Base-by-base conservation (phyloP, 2,329 filamentous ascomycete species). In the Eutypa lata region DNA sequence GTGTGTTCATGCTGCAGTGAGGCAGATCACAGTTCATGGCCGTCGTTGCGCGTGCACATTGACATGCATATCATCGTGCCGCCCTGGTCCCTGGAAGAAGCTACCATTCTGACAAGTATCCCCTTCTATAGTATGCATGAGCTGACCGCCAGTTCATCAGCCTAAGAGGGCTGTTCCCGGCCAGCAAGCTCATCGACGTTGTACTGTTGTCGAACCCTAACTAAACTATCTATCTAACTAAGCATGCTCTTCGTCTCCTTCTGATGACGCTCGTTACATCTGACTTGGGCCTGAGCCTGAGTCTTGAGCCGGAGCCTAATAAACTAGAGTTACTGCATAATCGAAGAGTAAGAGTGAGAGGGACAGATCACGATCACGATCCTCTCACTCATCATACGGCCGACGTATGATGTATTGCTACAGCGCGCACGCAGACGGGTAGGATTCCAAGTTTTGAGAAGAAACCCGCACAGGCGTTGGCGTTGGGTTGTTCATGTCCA, bases 71-170 rank as follows among this genome's bases (percentile, higher is more conserved):
- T 57, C 58, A 59, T 55, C 59, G 57, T 58, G 58, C 60, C 61
- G 62, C 61, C 64, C 64, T 61, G 54, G 59, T 59, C 58, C 52
- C 48, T 60, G 55, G 56, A 57, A 55, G 45, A n/a, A 60, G 40
- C 50, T 57, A 58, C 60, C 50, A 49, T 46, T 56, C 55, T 48
- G 48, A 28, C 51, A 47, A 55, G 53, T 53, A 53, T 60, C 55
- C 57, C 57, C 50, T 57, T 52, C 56, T 57, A 59, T 57, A 58
- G 60, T 57, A 57, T 67, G 67, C 65, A 68, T 66, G 53, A 67
- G 63, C 67, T 78, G 75, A 78, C 75, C 76, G 76, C 76, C 74
- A 78, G 72, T 78, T 77, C 72, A 71, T 71, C 68, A 65, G 56
- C 58, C 62, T 61, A 57, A 62, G 56, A 62, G 58, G 54, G 52